Percentiles rank a stretch among this genome's conserved stretches.
Evolutionary conservation across 768 basidiomycete species (phyloP).

Genomic region (Russula brevipes): DNA sequence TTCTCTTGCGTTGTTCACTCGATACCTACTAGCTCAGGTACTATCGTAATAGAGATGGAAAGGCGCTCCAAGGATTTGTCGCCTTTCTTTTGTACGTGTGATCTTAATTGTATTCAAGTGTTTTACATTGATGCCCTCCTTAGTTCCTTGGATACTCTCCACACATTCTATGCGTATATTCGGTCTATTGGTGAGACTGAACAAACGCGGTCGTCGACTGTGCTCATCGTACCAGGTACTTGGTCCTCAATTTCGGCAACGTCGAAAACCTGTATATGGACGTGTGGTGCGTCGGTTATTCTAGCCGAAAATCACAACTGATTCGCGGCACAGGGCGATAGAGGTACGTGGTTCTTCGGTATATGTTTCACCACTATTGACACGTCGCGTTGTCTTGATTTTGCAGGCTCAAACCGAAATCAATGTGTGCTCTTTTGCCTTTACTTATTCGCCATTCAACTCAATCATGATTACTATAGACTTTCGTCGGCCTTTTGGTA

Average conservation of each 20-base stretch:
- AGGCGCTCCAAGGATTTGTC: not conserved
- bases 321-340: constrained; percentile 19
- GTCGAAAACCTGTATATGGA: constrained; percentile 34
- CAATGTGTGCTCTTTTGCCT: not conserved
- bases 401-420: not conserved
- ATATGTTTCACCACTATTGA: constrained; percentile 26
- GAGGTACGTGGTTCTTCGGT: constrained; percentile 21
- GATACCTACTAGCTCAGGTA: not conserved
- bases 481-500: not conserved
- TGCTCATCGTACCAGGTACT: constrained; percentile 35
- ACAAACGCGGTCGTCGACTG: no score
- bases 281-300: constrained; percentile 37
- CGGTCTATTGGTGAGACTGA: constrained; percentile 42
- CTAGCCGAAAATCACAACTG: not conserved
- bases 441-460: not conserved
- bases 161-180: constrained; percentile 42
- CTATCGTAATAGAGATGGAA: not conserved
- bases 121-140: not conserved
- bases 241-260: constrained; percentile 43
- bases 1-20: not conserved
- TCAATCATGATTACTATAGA: not conserved
- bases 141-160: constrained; percentile 42
- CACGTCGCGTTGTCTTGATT: not conserved
- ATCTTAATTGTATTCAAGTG: no score
- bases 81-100: not conserved